Evolutionary conservation across 495 filamentous ascomycete species (phyloP).

Genomic region (Astrocystis sublimbata): DNA sequence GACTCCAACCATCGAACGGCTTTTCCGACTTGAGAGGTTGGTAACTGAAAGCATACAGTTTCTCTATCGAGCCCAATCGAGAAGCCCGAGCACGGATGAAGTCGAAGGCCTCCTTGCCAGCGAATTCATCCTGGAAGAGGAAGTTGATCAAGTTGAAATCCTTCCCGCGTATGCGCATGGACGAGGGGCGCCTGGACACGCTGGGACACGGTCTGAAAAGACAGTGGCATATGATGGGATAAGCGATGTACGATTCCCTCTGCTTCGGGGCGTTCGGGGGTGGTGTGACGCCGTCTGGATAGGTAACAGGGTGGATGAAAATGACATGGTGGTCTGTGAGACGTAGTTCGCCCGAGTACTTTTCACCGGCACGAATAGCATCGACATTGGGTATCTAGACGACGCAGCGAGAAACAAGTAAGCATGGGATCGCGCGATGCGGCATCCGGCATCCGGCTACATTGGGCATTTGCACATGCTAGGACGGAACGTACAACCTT

Average conservation of each 20-base stretch:
- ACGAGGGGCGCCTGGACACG: constrained; percentile 69
- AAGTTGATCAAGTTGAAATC: constrained; percentile 94
- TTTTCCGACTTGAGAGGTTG: constrained; percentile 70
- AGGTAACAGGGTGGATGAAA: constrained; percentile 25
- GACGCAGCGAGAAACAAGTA: constrained; percentile 5
- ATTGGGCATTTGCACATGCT: background rate
- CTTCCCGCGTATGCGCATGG: constrained; percentile 83
- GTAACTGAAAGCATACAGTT: constrained; percentile 89
- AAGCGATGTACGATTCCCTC: constrained; percentile 90
- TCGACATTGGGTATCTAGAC: constrained; percentile 33
- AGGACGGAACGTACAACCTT: constrained; percentile 15
- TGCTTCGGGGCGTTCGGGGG: constrained; percentile 45
- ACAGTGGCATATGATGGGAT: constrained; percentile 82
- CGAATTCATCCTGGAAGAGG: constrained; percentile 73
- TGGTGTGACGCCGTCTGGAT: constrained; percentile 16
- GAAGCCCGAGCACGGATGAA: constrained; percentile 82
- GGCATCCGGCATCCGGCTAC: background rate
- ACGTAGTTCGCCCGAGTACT: constrained; percentile 34
- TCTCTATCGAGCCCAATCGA: constrained; percentile 79
- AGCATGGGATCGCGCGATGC: background rate
- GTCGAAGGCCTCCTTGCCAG: constrained; percentile 85
- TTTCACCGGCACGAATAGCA: constrained; percentile 33
- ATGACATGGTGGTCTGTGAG: constrained; percentile 35
- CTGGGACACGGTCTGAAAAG: constrained; percentile 70
- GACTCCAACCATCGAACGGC: constrained; percentile 75